These are phyloP conservation scores for Gynochthodes officinalis DNA, from an alignment of 257 asterid genomes.

Conservation along the genomic window DNA sequence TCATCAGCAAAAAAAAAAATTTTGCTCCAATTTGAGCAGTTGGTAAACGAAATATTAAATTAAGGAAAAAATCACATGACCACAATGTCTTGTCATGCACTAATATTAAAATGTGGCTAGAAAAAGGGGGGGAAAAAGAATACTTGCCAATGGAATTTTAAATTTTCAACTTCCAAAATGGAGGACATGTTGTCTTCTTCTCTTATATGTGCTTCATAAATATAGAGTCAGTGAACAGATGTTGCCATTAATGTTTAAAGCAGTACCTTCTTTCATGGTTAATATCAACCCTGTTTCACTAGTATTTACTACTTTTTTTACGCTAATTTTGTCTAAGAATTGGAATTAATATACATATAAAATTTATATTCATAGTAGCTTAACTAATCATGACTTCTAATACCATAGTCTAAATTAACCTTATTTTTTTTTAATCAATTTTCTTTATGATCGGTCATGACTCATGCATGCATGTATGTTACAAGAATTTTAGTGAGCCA, in stretches of 20 bases:
- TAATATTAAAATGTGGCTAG: too few species aligned
- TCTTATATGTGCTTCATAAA: not conserved
- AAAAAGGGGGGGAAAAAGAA: not conserved
- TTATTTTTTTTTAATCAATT: not conserved
- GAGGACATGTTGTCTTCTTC: not conserved
- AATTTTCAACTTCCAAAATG: constrained; percentile 6
- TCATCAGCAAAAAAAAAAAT: not conserved
- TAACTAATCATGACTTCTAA: too few species aligned
- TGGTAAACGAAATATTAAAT: constrained; percentile 2
- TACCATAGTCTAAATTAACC: too few species aligned
- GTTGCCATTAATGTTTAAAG: not conserved
- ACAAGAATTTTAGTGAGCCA: not conserved
- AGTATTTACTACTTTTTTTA: not conserved
- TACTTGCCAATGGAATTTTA: not conserved
- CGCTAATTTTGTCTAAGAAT: too few species aligned
- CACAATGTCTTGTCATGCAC: constrained; percentile 7
- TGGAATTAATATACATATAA: too few species aligned
- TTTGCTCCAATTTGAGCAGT: not conserved
- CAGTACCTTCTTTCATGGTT: not conserved
- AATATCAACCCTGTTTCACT: not conserved
- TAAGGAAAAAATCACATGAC: not conserved
- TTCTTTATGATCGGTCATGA: too few species aligned
- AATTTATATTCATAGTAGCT: too few species aligned
- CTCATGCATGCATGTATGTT: not conserved
- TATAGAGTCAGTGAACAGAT: not conserved